Base-by-base conservation (phyloP, 2,329 filamentous ascomycete species). In the Pestalotiopsis sp. region DNA sequence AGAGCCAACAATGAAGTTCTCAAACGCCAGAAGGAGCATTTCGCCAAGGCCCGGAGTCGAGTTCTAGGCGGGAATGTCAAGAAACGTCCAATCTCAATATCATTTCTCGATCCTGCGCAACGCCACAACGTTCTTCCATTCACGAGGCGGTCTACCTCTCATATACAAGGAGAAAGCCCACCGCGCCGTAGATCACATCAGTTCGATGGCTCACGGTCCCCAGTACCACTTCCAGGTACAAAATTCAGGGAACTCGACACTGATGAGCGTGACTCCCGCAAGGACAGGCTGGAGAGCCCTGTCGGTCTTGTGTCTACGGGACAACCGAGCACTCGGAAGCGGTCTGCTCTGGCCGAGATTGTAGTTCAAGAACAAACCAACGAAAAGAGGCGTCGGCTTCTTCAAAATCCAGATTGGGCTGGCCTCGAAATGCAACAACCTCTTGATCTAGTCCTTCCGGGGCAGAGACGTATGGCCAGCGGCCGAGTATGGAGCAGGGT, bases 1-100 rank as follows among this genome's bases (percentile, higher is more conserved):
- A 75, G 74, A 52, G 74, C 77, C 69, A 77, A 76, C 66, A 81
- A 80, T 58, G 74, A 77, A 23, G 71, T 78, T 27, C 74, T 79
- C 39, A 74, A 77, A n/a, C 79, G 78, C n/a, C 84, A 85, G 70
- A 84, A 81, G 71, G 79, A 84, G 63, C 81, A 86, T 71, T 85
- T 86, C 69, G 84, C 84, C 57, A 83, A 80, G 68, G 80, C 79
- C 45, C 80, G 81, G 57, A 78, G 77, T 25, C 79, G 76, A 41
- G 66, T 78, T 4, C 72, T 74, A 31, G 78, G 69, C 67, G 74
- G 72, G 2, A 69, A 72, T 7, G 68, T 72, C 56, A 80, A 77
- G 49, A 76, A 75, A 6, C 78, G 74, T 17, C 78, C 81, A 9
- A 69, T 75, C n/a, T 71, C 75, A 0, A 77, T 78, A 66, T 78